These are phyloP conservation scores for Komagataella phaffii DNA, from an alignment of 805 yeast species.

Conservation along the genomic window DNA sequence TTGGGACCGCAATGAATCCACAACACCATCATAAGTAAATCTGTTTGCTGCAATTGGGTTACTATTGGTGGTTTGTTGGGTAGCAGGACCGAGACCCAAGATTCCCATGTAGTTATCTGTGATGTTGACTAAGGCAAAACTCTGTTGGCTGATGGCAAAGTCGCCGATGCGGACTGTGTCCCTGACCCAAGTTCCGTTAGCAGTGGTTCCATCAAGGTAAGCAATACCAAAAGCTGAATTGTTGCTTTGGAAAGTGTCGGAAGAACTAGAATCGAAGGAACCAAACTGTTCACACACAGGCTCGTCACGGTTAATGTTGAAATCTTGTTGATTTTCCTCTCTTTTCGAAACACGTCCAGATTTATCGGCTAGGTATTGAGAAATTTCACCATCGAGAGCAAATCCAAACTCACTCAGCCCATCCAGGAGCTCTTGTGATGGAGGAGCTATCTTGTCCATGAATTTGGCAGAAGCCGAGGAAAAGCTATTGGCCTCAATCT, in stretches of 20 bases:
- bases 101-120: conserved; percentile 60
- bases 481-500: not conserved
- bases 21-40: conserved; percentile 52
- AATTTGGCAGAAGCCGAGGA: not conserved
- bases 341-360: not conserved
- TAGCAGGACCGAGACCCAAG: conserved; percentile 58
- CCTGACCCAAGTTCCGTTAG: conserved; percentile 43
- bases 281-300: conserved; percentile 28
- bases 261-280: conserved; percentile 27
- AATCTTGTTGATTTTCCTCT: not conserved
- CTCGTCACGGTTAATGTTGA: not conserved
- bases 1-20: conserved; percentile 39
- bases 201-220: conserved; percentile 35
- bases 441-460: not conserved
- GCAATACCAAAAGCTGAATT: conserved; percentile 25
- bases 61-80: conserved; percentile 44
- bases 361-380: not conserved
- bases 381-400: not conserved
- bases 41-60: not conserved
- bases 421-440: not conserved
- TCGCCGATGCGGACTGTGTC: conserved; percentile 46
- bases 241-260: conserved; percentile 25
- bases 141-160: conserved; percentile 30
- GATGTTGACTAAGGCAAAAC: conserved; percentile 63
- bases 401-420: not conserved